Conservation (phyloP, 106 monocot genomes). For the Allium cepa region DNA sequence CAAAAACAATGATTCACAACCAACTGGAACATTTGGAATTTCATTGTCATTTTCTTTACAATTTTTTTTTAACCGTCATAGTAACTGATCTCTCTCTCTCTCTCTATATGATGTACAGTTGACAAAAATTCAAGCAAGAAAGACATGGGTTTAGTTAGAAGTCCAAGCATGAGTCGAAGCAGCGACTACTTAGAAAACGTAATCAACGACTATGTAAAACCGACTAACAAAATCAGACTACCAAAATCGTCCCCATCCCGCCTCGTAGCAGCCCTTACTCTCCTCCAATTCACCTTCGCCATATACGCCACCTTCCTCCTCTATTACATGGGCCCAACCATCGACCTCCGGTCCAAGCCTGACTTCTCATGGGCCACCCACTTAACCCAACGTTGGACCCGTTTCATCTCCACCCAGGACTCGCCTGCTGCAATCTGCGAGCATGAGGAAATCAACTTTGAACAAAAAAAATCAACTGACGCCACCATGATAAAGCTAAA, state of each 20-base stretch:
- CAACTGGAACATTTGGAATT: no score
- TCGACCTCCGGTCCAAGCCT: constrained; percentile 71
- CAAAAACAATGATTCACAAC: no score
- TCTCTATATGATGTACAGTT: no score
- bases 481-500: constrained; percentile 77
- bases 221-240: constrained; percentile 21
- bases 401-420: constrained; percentile 25
- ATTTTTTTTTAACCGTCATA: no score
- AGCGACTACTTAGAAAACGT: constrained; percentile 75
- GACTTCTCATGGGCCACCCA: constrained; percentile 83
- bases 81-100: no score
- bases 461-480: constrained; percentile 90
- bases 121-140: no score
- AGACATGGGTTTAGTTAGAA: constrained; percentile 60
- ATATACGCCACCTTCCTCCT: constrained; percentile 96
- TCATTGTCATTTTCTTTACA: no score
- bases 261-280: constrained; percentile 69
- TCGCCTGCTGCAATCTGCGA: constrained; percentile 68
- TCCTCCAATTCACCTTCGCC: constrained; percentile 80
- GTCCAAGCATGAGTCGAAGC: constrained; percentile 46
- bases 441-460: constrained; percentile 75
- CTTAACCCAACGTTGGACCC: constrained; percentile 79
- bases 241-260: constrained; percentile 37
- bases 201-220: constrained; percentile 57
- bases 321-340: constrained; percentile 94